Conservation (phyloP, 257 asterid genomes). For the Ophiorrhiza pumila region DNA sequence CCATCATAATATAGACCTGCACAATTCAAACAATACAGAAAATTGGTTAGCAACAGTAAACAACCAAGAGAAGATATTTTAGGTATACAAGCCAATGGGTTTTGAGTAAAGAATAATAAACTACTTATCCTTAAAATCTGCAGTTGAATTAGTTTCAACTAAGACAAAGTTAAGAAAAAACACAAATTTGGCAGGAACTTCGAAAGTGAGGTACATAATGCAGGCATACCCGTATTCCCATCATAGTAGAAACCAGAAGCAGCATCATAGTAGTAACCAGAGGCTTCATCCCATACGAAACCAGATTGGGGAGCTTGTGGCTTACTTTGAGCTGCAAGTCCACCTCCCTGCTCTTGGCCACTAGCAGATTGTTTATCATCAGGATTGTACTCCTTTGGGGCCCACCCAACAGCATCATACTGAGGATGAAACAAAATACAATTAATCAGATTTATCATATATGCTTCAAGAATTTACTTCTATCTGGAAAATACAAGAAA, state of each 20-base stretch:
- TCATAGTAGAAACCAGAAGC: constrained; percentile 97
- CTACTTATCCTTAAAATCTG: neutral
- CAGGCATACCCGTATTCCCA: constrained; percentile 74
- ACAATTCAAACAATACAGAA: constrained; percentile 1
- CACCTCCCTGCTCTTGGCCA: constrained; percentile 57
- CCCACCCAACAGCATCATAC: constrained; percentile 99
- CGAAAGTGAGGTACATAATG: constrained; percentile 6
- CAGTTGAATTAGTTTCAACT: neutral
- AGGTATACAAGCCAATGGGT: neutral
- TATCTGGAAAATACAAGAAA: neutral
- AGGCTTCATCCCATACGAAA: constrained; percentile 97
- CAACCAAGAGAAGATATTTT: neutral
- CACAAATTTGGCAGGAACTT: neutral
- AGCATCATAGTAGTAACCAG: constrained; percentile 97
- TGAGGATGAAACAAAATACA: constrained; percentile 27
- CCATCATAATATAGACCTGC: constrained; percentile 94
- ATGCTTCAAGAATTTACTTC: neutral
- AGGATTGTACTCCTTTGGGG: constrained; percentile 93
- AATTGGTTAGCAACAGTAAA: neutral
- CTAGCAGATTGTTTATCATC: constrained; percentile 63
- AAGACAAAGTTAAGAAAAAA: neutral
- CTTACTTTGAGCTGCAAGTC: constrained; percentile 44
- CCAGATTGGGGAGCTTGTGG: constrained; percentile 82
- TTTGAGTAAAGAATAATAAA: neutral
- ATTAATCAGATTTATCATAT: constrained; percentile 11